These are phyloP conservation scores for Globisporangium okanoganense DNA, from an alignment of 352 stramenopile genomes.

Conservation along the genomic window DNA sequence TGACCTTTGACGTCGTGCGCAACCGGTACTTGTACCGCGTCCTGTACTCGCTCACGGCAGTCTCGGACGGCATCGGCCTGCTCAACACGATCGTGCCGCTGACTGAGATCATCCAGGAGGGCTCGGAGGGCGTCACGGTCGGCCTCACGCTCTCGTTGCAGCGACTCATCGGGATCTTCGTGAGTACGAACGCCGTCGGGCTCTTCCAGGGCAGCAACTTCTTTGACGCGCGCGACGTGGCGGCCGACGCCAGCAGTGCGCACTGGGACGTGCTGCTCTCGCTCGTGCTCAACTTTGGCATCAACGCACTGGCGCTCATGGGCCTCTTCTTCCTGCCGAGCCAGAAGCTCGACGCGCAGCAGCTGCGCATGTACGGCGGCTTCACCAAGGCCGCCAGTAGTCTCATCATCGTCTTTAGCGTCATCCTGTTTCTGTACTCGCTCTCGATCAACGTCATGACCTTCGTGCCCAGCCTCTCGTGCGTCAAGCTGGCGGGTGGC, in stretches of 20 bases:
- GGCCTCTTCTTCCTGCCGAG: conserved; percentile 29
- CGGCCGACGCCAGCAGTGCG: conserved; percentile 13
- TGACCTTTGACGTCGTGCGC: conserved; percentile 18
- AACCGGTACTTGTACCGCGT: conserved; percentile 19
- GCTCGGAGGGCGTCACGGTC: conserved; percentile 21
- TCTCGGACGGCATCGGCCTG: conserved; percentile 24
- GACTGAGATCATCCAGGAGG: conserved; percentile 30
- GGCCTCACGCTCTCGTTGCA: conserved; percentile 27
- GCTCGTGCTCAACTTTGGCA: conserved; percentile 25
- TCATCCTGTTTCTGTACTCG: not conserved
- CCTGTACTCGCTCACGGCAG: conserved; percentile 19
- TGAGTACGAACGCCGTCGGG: conserved; percentile 23
- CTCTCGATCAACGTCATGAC: conserved; percentile 1
- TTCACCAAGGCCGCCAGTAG: conserved; percentile 34
- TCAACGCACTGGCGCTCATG: conserved; percentile 26
- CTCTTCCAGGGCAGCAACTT: conserved; percentile 29
- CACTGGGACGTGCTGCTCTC: conserved; percentile 23
- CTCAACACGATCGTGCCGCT: conserved; percentile 30
- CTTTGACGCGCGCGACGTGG: conserved; percentile 13
- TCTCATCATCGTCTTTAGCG: conserved; percentile 7
- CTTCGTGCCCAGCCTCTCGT: not conserved
- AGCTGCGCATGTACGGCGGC: conserved; percentile 62
- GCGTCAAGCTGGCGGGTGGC: not conserved
- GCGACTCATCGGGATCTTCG: conserved; percentile 25
- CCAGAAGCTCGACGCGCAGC: conserved; percentile 72